These are phyloP conservation scores for Fagopyrum tataricum DNA, from an alignment of 148 eudicot genomes.

Conservation along the genomic window DNA sequence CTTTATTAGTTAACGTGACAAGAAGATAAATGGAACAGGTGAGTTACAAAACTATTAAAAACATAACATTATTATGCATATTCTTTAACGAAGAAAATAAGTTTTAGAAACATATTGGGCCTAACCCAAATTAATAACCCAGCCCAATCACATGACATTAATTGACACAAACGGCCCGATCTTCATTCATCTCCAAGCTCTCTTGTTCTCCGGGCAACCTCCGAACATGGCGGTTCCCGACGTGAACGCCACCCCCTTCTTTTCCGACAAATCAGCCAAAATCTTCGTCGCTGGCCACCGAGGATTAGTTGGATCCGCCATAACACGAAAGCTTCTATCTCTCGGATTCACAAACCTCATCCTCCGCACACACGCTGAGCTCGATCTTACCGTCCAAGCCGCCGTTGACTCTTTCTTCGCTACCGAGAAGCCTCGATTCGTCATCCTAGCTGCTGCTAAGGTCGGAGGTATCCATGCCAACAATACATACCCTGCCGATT, in stretches of 20 bases:
- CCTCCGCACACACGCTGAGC: slow-evolving; percentile 74
- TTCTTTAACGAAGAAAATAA: no score
- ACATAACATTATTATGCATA: no score
- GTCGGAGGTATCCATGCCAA: slow-evolving; percentile 99
- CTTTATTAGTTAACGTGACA: no score
- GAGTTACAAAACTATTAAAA: no score
- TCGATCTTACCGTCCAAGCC: slow-evolving; percentile 78
- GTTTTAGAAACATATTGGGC: no score
- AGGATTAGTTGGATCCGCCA: slow-evolving; percentile 90
- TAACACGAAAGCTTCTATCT: slow-evolving; percentile 51
- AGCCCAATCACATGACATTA: no score
- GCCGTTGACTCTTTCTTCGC: slow-evolving; percentile 70
- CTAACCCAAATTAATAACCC: no score
- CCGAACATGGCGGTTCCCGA: slow-evolving; percentile 8
- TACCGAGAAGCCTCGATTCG: slow-evolving; percentile 59
- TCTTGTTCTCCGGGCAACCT: neutral
- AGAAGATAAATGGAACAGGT: no score
- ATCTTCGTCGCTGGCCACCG: slow-evolving; percentile 94
- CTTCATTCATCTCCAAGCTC: neutral
- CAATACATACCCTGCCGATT: slow-evolving; percentile 91
- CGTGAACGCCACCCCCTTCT: slow-evolving; percentile 12
- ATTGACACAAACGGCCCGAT: no score
- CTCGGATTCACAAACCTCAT: slow-evolving; percentile 61
- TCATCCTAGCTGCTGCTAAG: slow-evolving; percentile 92
- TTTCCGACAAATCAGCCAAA: slow-evolving; percentile 59